Percentiles rank a stretch among this genome's conserved stretches.
phyloP scores from a whole-genome alignment of 805 yeast genomes.

The Myxozyma lipomycoides region DNA sequence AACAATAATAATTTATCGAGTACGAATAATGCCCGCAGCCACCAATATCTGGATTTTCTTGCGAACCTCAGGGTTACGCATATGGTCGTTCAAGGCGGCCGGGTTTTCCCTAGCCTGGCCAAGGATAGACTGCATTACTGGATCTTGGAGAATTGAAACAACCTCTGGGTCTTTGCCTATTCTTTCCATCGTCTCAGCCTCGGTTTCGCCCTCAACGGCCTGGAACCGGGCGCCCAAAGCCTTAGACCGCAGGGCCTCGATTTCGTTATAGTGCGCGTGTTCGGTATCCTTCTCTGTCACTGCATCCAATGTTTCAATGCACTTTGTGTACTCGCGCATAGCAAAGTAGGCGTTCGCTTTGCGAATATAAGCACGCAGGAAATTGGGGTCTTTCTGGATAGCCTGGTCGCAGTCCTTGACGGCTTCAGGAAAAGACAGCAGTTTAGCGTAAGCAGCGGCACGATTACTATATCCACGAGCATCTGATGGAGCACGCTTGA shows the following conservation, averaged over 20 bases:
- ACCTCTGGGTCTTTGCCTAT: constrained; percentile 92
- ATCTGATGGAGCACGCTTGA: constrained; percentile 94
- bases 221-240: constrained; percentile 78
- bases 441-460: constrained; percentile 93
- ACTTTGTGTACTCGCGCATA: constrained; percentile 77
- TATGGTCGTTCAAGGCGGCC: constrained; percentile 94
- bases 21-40: constrained; percentile 95
- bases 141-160: constrained; percentile 81
- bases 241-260: constrained; percentile 57
- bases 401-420: constrained; percentile 89
- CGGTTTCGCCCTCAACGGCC: constrained; percentile 81
- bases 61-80: constrained; percentile 91
- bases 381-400: constrained; percentile 78
- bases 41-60: constrained; percentile 83
- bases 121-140: constrained; percentile 92
- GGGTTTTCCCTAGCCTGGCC: constrained; percentile 94
- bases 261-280: constrained; percentile 59
- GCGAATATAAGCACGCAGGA: constrained; percentile 92
- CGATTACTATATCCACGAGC: constrained; percentile 96
- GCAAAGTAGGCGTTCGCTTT: constrained; percentile 93
- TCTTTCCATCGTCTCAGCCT: constrained; percentile 90
- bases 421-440: constrained; percentile 96
- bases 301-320: constrained; percentile 71
- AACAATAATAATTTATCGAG: constrained; percentile 13
- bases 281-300: constrained; percentile 76